These are phyloP conservation scores for Aspergillus asperescens DNA, from an alignment of 495 filamentous ascomycete species.

Conservation along the genomic window DNA sequence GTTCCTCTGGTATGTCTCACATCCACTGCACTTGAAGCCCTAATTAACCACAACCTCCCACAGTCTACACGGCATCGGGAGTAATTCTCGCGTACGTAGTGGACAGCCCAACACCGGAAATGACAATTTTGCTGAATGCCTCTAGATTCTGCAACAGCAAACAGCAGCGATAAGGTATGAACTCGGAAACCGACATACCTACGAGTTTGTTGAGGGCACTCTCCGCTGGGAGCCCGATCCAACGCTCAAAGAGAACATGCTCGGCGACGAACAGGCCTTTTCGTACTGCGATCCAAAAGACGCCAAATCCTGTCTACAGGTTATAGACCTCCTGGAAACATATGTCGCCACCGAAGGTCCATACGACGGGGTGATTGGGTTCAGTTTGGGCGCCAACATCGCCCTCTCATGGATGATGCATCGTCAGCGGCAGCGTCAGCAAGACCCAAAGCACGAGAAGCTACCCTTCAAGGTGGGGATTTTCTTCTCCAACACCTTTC, in stretches of 20 bases:
- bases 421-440: background rate
- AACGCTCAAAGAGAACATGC: constrained; percentile 1
- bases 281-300: constrained; percentile 1
- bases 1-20: constrained; percentile 7
- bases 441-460: background rate
- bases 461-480: constrained; percentile 15
- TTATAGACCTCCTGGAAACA: background rate
- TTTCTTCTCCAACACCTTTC: constrained; percentile 2
- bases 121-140: background rate
- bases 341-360: constrained; percentile 25
- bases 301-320: background rate
- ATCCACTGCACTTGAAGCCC: background rate
- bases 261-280: constrained; percentile 5
- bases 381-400: constrained; percentile 23
- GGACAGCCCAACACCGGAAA: too few species aligned
- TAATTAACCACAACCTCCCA: background rate
- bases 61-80: constrained; percentile 18
- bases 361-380: constrained; percentile 36
- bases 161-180: constrained; percentile 28
- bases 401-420: constrained; percentile 5
- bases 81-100: constrained; percentile 17
- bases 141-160: constrained; percentile 12
- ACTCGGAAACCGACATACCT: constrained; percentile 26
- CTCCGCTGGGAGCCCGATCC: constrained; percentile 11
- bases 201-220: constrained; percentile 32